phyloP scores from a whole-genome alignment of 2,329 filamentous ascomycete species.

The Xylaria multiplex region DNA sequence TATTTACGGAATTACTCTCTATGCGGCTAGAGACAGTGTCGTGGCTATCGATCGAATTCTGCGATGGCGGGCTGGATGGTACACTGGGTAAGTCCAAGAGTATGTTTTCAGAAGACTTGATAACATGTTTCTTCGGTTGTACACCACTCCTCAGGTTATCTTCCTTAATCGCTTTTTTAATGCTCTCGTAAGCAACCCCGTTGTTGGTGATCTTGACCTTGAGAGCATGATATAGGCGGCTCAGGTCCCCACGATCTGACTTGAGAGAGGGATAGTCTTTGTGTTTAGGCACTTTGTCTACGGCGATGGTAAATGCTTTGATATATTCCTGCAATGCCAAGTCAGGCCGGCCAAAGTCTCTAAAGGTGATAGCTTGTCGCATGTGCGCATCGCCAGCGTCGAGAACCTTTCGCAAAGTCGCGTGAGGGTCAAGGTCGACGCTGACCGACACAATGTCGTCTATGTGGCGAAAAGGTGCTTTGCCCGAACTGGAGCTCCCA shows the following conservation, averaged over 20 bases:
- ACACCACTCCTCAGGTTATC: conserved; percentile 73
- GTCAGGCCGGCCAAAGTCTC: conserved; percentile 74
- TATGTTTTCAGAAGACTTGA: conserved; percentile 23
- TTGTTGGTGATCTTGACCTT: conserved; percentile 61
- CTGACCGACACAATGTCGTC: conserved; percentile 61
- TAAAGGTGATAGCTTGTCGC: conserved; percentile 68
- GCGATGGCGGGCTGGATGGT: conserved; percentile 31
- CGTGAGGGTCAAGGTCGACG: conserved; percentile 59
- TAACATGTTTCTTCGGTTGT: conserved; percentile 51
- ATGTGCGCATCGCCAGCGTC: conserved; percentile 63
- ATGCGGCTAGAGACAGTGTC: conserved; percentile 8
- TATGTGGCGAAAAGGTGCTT: conserved; percentile 61
- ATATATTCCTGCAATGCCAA: conserved; percentile 86
- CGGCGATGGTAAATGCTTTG: conserved; percentile 79
- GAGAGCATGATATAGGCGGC: conserved; percentile 60
- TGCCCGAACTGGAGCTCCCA: conserved; percentile 38
- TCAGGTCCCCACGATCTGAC: conserved; percentile 60
- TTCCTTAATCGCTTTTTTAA: conserved; percentile 71
- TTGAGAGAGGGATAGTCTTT: conserved; percentile 76
- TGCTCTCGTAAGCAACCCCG: conserved; percentile 62
- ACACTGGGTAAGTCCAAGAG: conserved; percentile 36
- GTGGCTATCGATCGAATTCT: conserved; percentile 9
- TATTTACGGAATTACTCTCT: background rate
- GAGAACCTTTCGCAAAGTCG: conserved; percentile 64
- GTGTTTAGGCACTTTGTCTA: conserved; percentile 80